These are phyloP conservation scores for Blastocystis sp. DNA, from an alignment of 352 stramenopile species.

Conservation along the genomic window DNA sequence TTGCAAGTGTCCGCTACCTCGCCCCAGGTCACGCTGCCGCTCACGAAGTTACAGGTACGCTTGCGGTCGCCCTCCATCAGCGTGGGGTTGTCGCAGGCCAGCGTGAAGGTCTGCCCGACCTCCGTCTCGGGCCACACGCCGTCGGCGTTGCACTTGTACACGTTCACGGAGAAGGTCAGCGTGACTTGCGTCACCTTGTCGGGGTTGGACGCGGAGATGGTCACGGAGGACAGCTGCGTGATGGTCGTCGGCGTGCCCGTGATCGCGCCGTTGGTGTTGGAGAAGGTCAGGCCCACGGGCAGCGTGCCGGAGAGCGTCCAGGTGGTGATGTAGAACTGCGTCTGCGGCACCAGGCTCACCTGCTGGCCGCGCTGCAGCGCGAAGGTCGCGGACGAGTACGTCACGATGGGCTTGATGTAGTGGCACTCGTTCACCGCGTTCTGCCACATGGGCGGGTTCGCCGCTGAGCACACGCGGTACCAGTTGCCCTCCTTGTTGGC, in stretches of 20 bases:
- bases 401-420: slow-evolving; percentile 65
- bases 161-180: slow-evolving; percentile 37
- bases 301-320: slow-evolving; percentile 21
- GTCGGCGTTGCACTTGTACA: slow-evolving; percentile 28
- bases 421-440: slow-evolving; percentile 44
- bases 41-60: slow-evolving; percentile 7
- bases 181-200: slow-evolving; percentile 52
- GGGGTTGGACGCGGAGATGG: slow-evolving; percentile 41
- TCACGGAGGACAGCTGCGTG: background rate
- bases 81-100: slow-evolving; percentile 30
- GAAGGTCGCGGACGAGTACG: slow-evolving; percentile 11
- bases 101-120: slow-evolving; percentile 42
- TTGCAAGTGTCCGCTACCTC: slow-evolving; percentile 60
- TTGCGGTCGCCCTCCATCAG: slow-evolving; percentile 45
- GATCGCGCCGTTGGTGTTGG: slow-evolving; percentile 41
- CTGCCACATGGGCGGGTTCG: slow-evolving; percentile 48
- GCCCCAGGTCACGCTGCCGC: slow-evolving; percentile 26
- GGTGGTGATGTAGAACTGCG: slow-evolving; percentile 58
- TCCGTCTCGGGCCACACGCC: slow-evolving; percentile 61
- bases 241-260: slow-evolving; percentile 48
- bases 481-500: slow-evolving; percentile 59
- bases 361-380: slow-evolving; percentile 35
- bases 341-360: slow-evolving; percentile 29
- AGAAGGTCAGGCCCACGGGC: slow-evolving; percentile 46
- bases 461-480: slow-evolving; percentile 56